Percentiles rank a stretch among this genome's conserved stretches.
phyloP scores from a whole-genome alignment of 1,139 yeast genomes.

The Komagataea norvegica region DNA sequence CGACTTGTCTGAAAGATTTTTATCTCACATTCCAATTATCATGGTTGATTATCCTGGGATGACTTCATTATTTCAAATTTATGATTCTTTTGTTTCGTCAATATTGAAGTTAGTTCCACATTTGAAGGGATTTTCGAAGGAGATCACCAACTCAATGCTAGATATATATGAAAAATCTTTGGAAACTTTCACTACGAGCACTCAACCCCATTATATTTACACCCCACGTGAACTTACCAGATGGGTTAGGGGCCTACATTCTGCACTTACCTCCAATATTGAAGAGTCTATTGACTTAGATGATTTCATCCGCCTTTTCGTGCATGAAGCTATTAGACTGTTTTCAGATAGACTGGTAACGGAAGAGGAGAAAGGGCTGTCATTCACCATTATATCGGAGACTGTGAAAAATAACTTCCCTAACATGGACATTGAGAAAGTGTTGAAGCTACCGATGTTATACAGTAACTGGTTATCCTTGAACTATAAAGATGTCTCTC shows the following conservation, averaged over 20 bases:
- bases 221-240: conserved; percentile 92
- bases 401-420: conserved; percentile 45
- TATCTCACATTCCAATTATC: conserved; percentile 62
- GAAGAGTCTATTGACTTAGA: conserved; percentile 34
- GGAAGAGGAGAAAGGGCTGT: conserved; percentile 48
- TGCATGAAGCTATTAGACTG: conserved; percentile 73
- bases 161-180: conserved; percentile 50
- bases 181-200: conserved; percentile 33
- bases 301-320: conserved; percentile 63
- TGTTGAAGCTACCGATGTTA: conserved; percentile 47
- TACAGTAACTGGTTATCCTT: conserved; percentile 74
- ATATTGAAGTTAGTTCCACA: conserved; percentile 61
- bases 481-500: conserved; percentile 54
- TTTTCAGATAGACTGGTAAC: conserved; percentile 68
- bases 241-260: conserved; percentile 76
- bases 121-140: conserved; percentile 47
- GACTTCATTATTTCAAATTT: conserved; percentile 64
- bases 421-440: conserved; percentile 34
- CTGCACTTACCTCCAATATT: conserved; percentile 40
- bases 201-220: conserved; percentile 59
- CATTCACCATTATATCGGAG: conserved; percentile 39
- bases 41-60: conserved; percentile 78
- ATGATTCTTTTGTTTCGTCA: conserved; percentile 53
- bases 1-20: conserved; percentile 53
- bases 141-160: conserved; percentile 62